Conservation (phyloP, 306 rosid genomes). For the Ormosia semicastrata region DNA sequence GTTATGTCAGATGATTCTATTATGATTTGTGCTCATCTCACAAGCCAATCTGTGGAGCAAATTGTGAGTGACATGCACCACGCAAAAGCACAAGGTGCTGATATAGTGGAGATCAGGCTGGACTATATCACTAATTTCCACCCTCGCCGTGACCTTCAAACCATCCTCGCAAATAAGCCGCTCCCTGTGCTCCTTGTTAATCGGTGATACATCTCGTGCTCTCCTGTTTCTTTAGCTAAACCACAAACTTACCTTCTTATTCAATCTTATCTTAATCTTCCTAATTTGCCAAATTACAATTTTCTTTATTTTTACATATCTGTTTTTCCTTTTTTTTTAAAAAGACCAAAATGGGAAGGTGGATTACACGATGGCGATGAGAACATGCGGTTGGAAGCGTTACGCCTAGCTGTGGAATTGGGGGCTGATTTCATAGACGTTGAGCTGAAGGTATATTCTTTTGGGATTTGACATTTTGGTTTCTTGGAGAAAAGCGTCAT, state of each 20-base stretch:
- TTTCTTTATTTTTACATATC: background rate
- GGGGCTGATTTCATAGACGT: conserved; percentile 51
- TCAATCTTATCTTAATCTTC: too few species aligned
- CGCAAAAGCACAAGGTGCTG: conserved; percentile 52
- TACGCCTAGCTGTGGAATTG: conserved; percentile 31
- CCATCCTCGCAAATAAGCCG: conserved; percentile 34
- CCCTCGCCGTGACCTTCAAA: conserved; percentile 36
- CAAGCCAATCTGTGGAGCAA: conserved; percentile 34
- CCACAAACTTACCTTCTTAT: too few species aligned
- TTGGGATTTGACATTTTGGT: background rate
- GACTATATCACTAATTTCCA: conserved; percentile 30
- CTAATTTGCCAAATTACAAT: too few species aligned
- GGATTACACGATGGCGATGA: conserved; percentile 38
- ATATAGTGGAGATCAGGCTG: conserved; percentile 40
- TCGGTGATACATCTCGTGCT: conserved; percentile 8
- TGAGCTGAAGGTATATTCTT: conserved; percentile 39
- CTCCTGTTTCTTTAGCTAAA: too few species aligned
- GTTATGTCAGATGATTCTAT: background rate
- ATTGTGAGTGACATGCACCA: conserved; percentile 34
- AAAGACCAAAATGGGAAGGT: conserved; percentile 37
- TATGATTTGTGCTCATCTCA: conserved; percentile 37
- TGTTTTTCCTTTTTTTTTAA: background rate
- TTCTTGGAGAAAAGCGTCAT: background rate
- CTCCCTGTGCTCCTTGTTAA: conserved; percentile 28
- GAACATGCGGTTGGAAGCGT: conserved; percentile 25